These are phyloP conservation scores for Citrus sp. DNA, from an alignment of 345 rosid genomes.

Conservation along the genomic window DNA sequence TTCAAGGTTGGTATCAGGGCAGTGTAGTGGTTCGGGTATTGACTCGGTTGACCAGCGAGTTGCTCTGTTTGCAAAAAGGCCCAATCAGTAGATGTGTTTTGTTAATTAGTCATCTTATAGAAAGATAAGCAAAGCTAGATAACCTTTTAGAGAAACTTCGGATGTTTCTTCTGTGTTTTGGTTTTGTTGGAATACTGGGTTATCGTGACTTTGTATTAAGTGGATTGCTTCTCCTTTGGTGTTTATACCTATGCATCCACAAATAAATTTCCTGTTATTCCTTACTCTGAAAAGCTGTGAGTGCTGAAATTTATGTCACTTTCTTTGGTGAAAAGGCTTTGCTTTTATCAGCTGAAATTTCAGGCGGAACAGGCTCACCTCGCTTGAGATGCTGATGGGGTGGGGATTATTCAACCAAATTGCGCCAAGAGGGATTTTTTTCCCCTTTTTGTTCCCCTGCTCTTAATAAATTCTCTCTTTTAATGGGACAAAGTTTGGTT, in stretches of 20 bases:
- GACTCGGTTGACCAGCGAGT: conserved; percentile 24
- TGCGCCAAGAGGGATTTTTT: too few relatives aligned
- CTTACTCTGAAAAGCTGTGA: too few relatives aligned
- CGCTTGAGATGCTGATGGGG: too few relatives aligned
- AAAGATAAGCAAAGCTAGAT: background rate
- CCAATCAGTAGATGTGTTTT: background rate
- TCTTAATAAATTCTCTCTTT: too few relatives aligned
- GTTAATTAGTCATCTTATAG: background rate
- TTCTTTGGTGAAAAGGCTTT: too few relatives aligned
- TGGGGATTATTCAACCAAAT: too few relatives aligned
- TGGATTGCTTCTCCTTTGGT: background rate
- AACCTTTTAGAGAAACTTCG: background rate
- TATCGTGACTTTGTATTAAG: background rate
- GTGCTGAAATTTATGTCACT: too few relatives aligned
- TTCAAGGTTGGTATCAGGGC: background rate
- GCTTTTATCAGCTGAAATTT: too few relatives aligned
- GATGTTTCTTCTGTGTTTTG: background rate
- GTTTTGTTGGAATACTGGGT: background rate
- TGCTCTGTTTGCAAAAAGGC: background rate
- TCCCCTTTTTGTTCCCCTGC: too few relatives aligned
- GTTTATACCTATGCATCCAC: background rate
- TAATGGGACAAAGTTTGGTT: too few relatives aligned
- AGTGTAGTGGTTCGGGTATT: conserved; percentile 43
- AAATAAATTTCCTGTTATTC: too few relatives aligned
- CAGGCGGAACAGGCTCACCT: too few relatives aligned